phyloP scores from a whole-genome alignment of 1,284 basidiomycete genomes.

The Fomitopsis betulina region DNA sequence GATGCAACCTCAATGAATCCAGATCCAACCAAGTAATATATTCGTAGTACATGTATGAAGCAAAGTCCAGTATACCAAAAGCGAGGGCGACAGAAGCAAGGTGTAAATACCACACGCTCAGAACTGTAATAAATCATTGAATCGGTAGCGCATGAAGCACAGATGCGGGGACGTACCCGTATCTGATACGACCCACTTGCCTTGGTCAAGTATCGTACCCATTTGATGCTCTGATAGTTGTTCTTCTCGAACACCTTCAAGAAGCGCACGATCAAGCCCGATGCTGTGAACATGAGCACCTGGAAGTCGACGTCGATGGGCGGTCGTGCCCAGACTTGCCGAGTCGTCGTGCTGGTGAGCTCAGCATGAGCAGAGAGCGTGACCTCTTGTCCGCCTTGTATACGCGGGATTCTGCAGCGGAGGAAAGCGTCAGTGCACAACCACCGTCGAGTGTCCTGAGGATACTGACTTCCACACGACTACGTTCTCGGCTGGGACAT shows the following conservation, averaged over 20 bases:
- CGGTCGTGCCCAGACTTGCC: constrained; percentile 95
- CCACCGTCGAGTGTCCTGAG: background rate
- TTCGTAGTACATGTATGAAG: background rate
- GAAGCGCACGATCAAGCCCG: constrained; percentile 94
- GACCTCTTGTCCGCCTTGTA: constrained; percentile 91
- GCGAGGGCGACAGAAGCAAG: background rate
- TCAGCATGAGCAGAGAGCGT: constrained; percentile 83
- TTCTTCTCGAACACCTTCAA: constrained; percentile 97
- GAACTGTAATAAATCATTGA: background rate
- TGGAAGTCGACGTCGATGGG: constrained; percentile 98
- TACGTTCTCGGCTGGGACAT: constrained; percentile 91
- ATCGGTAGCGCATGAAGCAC: background rate
- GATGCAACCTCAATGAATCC: too few species aligned
- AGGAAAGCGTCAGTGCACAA: background rate
- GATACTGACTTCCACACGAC: constrained; percentile 93
- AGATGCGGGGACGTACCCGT: constrained; percentile 42
- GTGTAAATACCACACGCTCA: background rate
- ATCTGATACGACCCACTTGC: constrained; percentile 86
- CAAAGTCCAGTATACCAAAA: background rate
- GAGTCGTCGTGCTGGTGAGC: constrained; percentile 81
- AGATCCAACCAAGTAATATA: background rate
- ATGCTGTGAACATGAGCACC: constrained; percentile 98
- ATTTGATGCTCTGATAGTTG: constrained; percentile 90
- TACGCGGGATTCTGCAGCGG: constrained; percentile 70
- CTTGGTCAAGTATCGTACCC: constrained; percentile 89